A percentile compares a stretch with the other conserved stretches of the same genome.
Evolutionary conservation across 306 rosid species (phyloP).

Genomic region (Arachis hypogaea): DNA sequence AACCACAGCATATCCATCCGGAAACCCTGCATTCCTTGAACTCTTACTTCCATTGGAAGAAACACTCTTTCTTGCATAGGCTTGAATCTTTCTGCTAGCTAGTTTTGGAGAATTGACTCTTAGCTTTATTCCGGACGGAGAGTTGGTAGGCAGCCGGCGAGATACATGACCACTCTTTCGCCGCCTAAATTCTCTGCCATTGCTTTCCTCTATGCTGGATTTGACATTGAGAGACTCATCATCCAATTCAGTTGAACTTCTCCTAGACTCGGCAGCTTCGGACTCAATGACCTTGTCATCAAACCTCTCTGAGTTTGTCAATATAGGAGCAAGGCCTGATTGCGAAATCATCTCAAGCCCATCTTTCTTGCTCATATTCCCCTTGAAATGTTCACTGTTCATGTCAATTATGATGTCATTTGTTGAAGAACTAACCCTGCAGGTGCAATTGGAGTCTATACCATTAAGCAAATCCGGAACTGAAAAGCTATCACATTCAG

Average conservation of each 20-base stretch:
- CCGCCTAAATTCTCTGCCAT: constrained; percentile 43
- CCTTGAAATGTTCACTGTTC: constrained; percentile 54
- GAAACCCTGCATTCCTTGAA: constrained; percentile 50
- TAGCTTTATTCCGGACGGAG: constrained; percentile 70
- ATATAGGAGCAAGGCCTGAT: constrained; percentile 62
- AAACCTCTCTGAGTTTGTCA: constrained; percentile 58
- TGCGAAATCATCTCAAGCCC: constrained; percentile 56
- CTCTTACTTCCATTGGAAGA: constrained; percentile 41
- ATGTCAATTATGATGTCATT: constrained; percentile 78
- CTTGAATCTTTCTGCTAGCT: constrained; percentile 59
- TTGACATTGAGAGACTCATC: constrained; percentile 43
- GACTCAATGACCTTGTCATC: constrained; percentile 46
- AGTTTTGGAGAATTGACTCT: constrained; percentile 76
- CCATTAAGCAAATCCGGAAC: constrained; percentile 57
- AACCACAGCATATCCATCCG: constrained; percentile 81
- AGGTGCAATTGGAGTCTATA: constrained; percentile 52
- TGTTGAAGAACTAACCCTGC: constrained; percentile 75
- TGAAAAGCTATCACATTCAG: constrained; percentile 50
- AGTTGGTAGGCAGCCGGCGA: constrained; percentile 47
- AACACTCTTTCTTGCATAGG: constrained; percentile 58
- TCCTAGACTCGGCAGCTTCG: constrained; percentile 34
- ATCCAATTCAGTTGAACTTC: constrained; percentile 49
- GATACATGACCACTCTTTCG: constrained; percentile 26
- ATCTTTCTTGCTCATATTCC: constrained; percentile 47
- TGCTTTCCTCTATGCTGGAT: constrained; percentile 44